These are phyloP conservation scores for Claviceps sp. DNA, from an alignment of 2,329 filamentous ascomycete species.

Conservation along the genomic window DNA sequence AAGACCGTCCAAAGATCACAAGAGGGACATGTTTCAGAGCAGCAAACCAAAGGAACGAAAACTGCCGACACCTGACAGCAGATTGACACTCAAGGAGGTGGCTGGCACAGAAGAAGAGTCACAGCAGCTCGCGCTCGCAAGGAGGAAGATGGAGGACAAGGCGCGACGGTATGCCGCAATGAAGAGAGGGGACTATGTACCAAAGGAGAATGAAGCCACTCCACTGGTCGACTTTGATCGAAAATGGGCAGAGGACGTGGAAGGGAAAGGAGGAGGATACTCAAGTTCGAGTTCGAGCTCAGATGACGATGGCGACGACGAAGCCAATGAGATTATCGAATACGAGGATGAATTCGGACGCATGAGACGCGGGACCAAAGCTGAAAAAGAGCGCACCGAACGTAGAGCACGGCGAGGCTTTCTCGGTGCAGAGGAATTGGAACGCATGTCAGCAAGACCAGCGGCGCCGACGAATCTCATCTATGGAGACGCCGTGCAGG, in stretches of 20 bases:
- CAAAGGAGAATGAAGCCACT: slow-evolving; percentile 48
- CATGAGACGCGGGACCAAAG: slow-evolving; percentile 56
- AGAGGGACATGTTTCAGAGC: slow-evolving; percentile 31
- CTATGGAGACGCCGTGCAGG: slow-evolving; percentile 74
- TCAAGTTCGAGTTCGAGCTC: slow-evolving; percentile 23
- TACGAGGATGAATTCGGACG: slow-evolving; percentile 89
- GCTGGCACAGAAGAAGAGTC: slow-evolving; percentile 48
- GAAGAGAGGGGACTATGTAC: slow-evolving; percentile 77
- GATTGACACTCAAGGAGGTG: slow-evolving; percentile 38
- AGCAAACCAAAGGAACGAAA: slow-evolving; percentile 14
- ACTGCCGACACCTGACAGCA: slow-evolving; percentile 35
- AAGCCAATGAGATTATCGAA: slow-evolving; percentile 56
- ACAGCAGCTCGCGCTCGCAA: slow-evolving; percentile 55
- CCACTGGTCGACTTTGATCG: slow-evolving; percentile 84
- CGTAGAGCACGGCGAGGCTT: slow-evolving; percentile 36
- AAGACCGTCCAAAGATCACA: slow-evolving; percentile 33
- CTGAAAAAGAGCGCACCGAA: slow-evolving; percentile 52
- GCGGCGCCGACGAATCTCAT: slow-evolving; percentile 58
- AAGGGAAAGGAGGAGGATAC: slow-evolving; percentile 44
- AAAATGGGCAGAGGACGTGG: slow-evolving; percentile 75
- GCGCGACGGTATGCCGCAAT: slow-evolving; percentile 76
- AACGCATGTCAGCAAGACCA: slow-evolving; percentile 55
- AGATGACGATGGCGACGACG: slow-evolving; percentile 24
- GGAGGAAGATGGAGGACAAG: slow-evolving; percentile 80
- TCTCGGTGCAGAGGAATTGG: slow-evolving; percentile 46